Evolutionary conservation across 352 stramenopile genomes (phyloP), one percentile per base, ranked within the genome.

Genomic region (Plasmopara viticola): DNA sequence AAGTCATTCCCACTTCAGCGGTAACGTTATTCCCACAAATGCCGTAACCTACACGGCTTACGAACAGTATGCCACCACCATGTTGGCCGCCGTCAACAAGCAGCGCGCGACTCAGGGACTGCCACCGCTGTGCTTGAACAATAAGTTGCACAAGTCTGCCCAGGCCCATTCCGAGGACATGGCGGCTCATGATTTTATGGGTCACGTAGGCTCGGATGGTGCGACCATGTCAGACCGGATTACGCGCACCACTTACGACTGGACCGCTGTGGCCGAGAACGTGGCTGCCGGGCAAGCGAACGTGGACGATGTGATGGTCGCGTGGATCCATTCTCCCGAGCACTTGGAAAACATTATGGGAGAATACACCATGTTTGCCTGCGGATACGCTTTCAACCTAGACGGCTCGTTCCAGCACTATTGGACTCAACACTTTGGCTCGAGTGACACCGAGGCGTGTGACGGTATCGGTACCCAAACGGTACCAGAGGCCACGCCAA

Each of bases 381-480:
- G 55, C 8, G 62, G 55, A 2, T 74, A 67, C 51, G 31, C 62
- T 9, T 65, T 52, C 53, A 72, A 63, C 50, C 37, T 56, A n/a
- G 15, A 56, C 34, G 62, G 39, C 28, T 54, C 48, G 33, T 77
- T 66, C 59, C 62, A 60, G 38, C 47, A 66, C 53, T 82, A 77
- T 49, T 82, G 72, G 72, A 78, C 66, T 0, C 72, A 82, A 59
- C 58, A 71, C 58, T 82, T 82, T 46, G 66, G 53, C 28, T 49
- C 35, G 4, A 56, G 64, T 31, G 43, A 9, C 1, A 47, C 48
- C 13, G 64, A 72, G 44, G 39, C 35, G 14, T 72, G 64, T 35
- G 53, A 62, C 39, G 45, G 44, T 28, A 44, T 25, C 33, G 50
- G 44, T 43, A 30, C 53, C 17, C 9, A 38, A 38, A 14, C 13